Conservation (phyloP, 2,329 filamentous ascomycete species). For the Phialemoniopsis sp. region DNA sequence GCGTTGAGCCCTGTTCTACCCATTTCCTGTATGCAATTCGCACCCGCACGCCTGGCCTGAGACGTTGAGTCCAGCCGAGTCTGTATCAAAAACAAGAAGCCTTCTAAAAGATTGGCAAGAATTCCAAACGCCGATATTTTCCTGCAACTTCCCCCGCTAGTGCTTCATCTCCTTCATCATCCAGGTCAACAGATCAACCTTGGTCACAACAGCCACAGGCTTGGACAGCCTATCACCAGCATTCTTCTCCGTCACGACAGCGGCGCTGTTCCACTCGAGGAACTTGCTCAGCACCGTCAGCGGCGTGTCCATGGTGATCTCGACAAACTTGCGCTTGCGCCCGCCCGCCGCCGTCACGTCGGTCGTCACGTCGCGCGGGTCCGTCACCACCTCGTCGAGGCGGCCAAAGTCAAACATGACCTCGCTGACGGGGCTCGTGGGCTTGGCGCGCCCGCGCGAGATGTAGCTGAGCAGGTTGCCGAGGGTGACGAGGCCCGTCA, state of each 20-base stretch:
- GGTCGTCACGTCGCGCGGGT: conserved; percentile 62
- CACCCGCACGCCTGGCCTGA: conserved; percentile 17
- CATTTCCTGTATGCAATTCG: too few relatives aligned
- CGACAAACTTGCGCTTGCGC: conserved; percentile 71
- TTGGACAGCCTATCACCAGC: conserved; percentile 58
- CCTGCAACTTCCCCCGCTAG: conserved; percentile 5
- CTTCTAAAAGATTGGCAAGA: too few relatives aligned
- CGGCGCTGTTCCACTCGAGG: conserved; percentile 97
- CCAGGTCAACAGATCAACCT: conserved; percentile 92
- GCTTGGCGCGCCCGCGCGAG: conserved; percentile 73
- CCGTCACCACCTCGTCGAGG: conserved; percentile 86
- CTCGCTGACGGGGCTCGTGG: conserved; percentile 69
- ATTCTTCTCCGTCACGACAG: conserved; percentile 80
- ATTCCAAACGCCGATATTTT: not conserved
- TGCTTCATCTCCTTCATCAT: conserved; percentile 65
- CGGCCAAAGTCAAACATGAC: conserved; percentile 97
- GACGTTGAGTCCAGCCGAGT: conserved; percentile 35
- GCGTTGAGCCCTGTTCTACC: conserved; percentile 3
- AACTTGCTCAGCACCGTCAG: conserved; percentile 83
- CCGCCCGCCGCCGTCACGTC: conserved; percentile 23
- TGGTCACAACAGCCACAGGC: conserved; percentile 88
- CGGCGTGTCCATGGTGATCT: conserved; percentile 89
- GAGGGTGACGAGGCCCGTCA: conserved; percentile 90
- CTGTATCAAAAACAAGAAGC: not conserved
- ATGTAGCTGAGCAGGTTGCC: conserved; percentile 93